Evolutionary conservation across 2,329 filamentous ascomycete genomes (phyloP), one percentile per base, ranked within the genome.

Genomic region (Neofusicoccum kwambonambiense): DNA sequence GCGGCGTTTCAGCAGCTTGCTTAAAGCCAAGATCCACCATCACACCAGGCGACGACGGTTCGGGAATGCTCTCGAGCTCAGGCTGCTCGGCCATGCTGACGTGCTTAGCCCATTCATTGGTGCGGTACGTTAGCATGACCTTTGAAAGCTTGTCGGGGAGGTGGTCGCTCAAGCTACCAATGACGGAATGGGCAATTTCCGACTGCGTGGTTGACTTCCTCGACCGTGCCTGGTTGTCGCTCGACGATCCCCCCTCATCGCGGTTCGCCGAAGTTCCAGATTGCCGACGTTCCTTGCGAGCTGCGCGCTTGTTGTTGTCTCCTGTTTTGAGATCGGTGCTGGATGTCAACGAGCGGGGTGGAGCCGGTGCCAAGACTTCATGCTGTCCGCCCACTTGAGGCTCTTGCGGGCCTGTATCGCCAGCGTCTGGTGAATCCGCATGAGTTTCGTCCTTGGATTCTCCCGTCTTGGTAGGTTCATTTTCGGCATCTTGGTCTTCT

Each of bases 71-170:
- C 7, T 92, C 89, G 0, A 84, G 76, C 54, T 88, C 85, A 1
- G 92, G 92, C 4, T 81, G 79, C 15, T 97, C 93, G 6, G 94
- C 93, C 47, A 85, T 81, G 68, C 88, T 87, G 11, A 97, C 82
- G 75, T 97, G 92, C 75, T 97, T 97, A 0, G 93, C 92, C 94
- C 94, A 98, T 78, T 98, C 94, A 69, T 96, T 96, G 1, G 93
- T 97, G 65, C 94, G 87, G 73, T 95, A 96, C 0, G 90, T 91
- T 74, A 92, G 81, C 1, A 93, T 90, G 8, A 96, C 86, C 67
- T 87, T 89, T 1, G 93, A 95, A 39, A 93, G 77, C 12, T 87
- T 86, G n/a, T 83, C 80, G 0, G 91, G 91, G 9, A 96, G 83
- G 11, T 83, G 83, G 3, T 87, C 86, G 47, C 47, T 49, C 45